Evolutionary conservation across 1,139 yeast genomes (phyloP).

Genomic region (Blastobotrys proliferans): DNA sequence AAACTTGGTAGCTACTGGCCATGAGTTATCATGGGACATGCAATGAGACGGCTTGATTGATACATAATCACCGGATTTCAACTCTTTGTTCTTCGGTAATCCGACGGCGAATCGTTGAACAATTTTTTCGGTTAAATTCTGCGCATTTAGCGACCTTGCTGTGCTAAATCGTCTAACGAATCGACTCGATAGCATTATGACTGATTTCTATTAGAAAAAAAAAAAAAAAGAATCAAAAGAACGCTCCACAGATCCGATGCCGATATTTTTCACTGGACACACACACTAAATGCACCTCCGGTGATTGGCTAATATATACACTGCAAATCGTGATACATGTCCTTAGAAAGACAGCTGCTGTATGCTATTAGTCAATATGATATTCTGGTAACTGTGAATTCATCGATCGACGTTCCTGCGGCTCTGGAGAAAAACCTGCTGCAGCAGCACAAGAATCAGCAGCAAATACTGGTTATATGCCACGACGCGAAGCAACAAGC

Average conservation of each 20-base stretch:
- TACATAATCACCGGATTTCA: constrained; percentile 89
- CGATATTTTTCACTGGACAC: neutral
- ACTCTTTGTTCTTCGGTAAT: constrained; percentile 61
- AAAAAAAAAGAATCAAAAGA: neutral
- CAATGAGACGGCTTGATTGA: constrained; percentile 94
- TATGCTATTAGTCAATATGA: constrained; percentile 1
- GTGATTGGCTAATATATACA: no score
- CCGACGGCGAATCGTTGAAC: constrained; percentile 93
- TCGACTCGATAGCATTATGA: constrained; percentile 9
- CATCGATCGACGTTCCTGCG: neutral
- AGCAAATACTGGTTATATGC: constrained; percentile 7
- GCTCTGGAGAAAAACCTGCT: neutral
- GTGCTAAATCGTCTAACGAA: constrained; percentile 12
- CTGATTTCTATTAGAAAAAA: neutral
- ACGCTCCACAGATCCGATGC: neutral
- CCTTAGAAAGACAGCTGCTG: constrained; percentile 1
- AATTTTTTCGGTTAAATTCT: constrained; percentile 90
- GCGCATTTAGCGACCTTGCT: constrained; percentile 34
- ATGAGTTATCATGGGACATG: constrained; percentile 97
- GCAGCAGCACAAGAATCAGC: neutral
- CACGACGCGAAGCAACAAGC: constrained; percentile 35
- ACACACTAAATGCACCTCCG: no score
- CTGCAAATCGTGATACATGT: no score
- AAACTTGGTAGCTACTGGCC: constrained; percentile 98
- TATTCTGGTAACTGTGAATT: neutral